These are phyloP conservation scores for Tagetes erecta DNA, from an alignment of 129 eudicot genomes.

Conservation along the genomic window DNA sequence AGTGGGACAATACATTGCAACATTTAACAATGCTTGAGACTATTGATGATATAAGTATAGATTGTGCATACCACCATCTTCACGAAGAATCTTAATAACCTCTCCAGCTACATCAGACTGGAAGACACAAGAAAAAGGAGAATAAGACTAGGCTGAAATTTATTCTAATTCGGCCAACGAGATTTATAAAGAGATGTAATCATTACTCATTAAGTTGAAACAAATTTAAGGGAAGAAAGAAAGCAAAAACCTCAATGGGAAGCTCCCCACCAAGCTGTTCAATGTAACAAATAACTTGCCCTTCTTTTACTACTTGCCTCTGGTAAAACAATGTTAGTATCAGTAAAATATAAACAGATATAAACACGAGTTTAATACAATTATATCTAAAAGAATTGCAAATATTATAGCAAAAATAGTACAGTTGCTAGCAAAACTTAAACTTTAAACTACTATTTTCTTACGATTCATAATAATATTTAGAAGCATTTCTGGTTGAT, in stretches of 20 bases:
- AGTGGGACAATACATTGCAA: neutral
- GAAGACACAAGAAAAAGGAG: conserved; percentile 3
- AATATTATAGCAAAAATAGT: neutral
- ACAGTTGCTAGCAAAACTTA: too few relatives aligned
- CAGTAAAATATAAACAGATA: conserved; percentile 2
- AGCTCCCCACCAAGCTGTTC: conserved; percentile 84
- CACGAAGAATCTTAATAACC: conserved; percentile 66
- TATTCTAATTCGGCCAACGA: neutral
- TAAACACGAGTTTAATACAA: neutral
- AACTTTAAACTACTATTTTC: neutral
- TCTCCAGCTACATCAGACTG: conserved; percentile 85
- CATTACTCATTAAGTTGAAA: neutral
- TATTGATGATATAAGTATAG: neutral
- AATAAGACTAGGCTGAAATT: neutral
- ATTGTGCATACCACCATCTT: conserved; percentile 72
- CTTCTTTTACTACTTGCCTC: conserved; percentile 82
- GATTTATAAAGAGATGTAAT: neutral
- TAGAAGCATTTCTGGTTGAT: conserved; percentile 12
- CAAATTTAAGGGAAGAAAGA: conserved; percentile 17
- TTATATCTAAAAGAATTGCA: neutral
- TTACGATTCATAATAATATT: neutral
- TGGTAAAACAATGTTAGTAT: conserved; percentile 37
- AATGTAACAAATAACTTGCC: conserved; percentile 83
- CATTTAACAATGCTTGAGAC: neutral
- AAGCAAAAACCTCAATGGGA: conserved; percentile 66